Evolutionary conservation across 2,329 filamentous ascomycete genomes (phyloP).

Genomic region (Alternaria angustiovoidea): DNA sequence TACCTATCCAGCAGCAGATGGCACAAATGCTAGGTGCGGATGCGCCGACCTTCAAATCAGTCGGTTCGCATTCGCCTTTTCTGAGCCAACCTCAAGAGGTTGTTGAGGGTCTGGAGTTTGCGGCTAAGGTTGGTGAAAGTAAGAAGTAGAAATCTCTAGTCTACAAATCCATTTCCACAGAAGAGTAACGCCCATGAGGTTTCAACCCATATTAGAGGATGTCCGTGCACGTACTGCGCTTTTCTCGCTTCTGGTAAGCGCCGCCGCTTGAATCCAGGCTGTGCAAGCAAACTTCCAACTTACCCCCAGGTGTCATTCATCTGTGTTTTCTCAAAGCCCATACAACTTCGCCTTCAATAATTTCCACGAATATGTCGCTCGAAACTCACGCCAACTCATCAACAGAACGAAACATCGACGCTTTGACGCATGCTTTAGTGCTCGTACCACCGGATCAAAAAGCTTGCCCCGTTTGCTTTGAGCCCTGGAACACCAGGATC

Average conservation of each 20-base stretch:
- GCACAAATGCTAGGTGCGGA: not conserved
- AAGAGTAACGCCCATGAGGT: not conserved
- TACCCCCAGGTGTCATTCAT: too few relatives aligned
- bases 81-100: conserved; percentile 6
- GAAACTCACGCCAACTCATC: not conserved
- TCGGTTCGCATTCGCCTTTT: conserved; percentile 7
- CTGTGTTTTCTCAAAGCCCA: not conserved
- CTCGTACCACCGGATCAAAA: not conserved
- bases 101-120: conserved; percentile 4
- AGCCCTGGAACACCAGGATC: not conserved
- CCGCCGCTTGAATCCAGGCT: not conserved
- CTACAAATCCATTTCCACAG: not conserved
- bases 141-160: not conserved
- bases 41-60: not conserved
- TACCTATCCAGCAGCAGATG: conserved; percentile 6
- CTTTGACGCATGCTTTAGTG: not conserved
- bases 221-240: not conserved
- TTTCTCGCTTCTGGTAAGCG: not conserved
- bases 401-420: not conserved
- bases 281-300: not conserved
- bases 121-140: not conserved
- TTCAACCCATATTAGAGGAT: not conserved
- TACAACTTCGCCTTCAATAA: not conserved
- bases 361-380: not conserved
- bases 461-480: not conserved